phyloP scores from a whole-genome alignment of 2,329 filamentous ascomycete genomes.

The Lasiodiplodia gonubiensis region DNA sequence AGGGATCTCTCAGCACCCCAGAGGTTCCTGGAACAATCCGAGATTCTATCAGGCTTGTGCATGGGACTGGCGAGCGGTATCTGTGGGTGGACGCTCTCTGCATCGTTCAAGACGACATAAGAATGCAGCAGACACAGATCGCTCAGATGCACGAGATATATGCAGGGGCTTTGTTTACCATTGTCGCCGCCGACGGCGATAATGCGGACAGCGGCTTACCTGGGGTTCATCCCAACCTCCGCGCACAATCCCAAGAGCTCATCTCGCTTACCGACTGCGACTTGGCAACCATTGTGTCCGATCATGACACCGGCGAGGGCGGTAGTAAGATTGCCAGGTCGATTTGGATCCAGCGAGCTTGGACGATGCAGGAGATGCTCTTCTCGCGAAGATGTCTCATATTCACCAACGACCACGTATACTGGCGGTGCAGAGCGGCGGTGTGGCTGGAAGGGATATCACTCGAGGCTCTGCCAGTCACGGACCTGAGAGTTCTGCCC shows the following conservation, averaged over 20 bases:
- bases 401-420: neutral
- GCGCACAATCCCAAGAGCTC: neutral
- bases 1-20: neutral
- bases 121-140: neutral
- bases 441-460: constrained; percentile 1
- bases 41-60: constrained; percentile 28
- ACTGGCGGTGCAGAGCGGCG: neutral
- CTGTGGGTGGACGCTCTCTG: constrained; percentile 34
- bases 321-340: neutral
- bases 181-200: neutral
- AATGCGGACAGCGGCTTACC: neutral
- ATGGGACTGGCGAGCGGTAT: constrained; percentile 23
- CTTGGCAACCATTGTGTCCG: neutral
- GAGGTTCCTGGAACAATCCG: constrained; percentile 23
- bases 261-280: neutral
- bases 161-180: neutral
- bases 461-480: neutral
- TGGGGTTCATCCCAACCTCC: neutral
- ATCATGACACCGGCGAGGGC: neutral
- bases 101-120: constrained; percentile 28
- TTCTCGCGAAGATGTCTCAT: constrained; percentile 3
- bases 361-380: constrained; percentile 16
- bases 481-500: neutral
- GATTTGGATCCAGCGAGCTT: neutral
- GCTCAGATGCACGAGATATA: constrained; percentile 1